phyloP scores from a whole-genome alignment of 2,329 filamentous ascomycete genomes.

The Pseudogymnoascus sp. region DNA sequence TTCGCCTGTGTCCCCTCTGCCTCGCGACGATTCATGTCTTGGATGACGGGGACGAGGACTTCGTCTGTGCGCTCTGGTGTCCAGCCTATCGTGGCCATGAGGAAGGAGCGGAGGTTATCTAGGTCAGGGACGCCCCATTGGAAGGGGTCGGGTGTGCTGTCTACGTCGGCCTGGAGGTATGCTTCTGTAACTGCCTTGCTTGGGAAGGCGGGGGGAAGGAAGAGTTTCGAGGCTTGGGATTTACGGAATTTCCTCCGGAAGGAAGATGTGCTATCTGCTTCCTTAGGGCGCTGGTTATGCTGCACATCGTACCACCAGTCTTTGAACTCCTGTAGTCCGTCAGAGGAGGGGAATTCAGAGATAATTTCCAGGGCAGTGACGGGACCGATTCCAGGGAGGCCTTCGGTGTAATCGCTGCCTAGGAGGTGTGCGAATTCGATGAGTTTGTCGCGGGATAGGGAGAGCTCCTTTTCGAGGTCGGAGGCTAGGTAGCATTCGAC shows the following conservation, averaged over 20 bases:
- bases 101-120: conserved; percentile 70
- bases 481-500: conserved; percentile 86
- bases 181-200: conserved; percentile 70
- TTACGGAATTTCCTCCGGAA: conserved; percentile 86
- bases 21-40: conserved; percentile 85
- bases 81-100: conserved; percentile 94
- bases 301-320: conserved; percentile 86
- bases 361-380: conserved; percentile 93
- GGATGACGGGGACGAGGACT: conserved; percentile 87
- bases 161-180: conserved; percentile 81
- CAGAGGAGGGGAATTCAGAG: conserved; percentile 65
- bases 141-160: conserved; percentile 67
- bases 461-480: conserved; percentile 84
- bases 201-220: conserved; percentile 74
- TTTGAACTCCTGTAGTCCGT: conserved; percentile 63
- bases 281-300: conserved; percentile 52
- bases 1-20: conserved; percentile 91
- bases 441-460: conserved; percentile 75
- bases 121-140: conserved; percentile 96
- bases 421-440: conserved; percentile 86
- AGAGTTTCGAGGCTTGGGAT: conserved; percentile 72
- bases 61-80: conserved; percentile 86
- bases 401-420: conserved; percentile 92
- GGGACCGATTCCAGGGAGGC: conserved; percentile 80
- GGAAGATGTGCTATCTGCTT: conserved; percentile 47